Percentiles rank a stretch among this genome's conserved stretches.
These are phyloP conservation scores for Pholiota adiposa DNA, from an alignment of 1,284 basidiomycete genomes.

Conservation along the genomic window DNA sequence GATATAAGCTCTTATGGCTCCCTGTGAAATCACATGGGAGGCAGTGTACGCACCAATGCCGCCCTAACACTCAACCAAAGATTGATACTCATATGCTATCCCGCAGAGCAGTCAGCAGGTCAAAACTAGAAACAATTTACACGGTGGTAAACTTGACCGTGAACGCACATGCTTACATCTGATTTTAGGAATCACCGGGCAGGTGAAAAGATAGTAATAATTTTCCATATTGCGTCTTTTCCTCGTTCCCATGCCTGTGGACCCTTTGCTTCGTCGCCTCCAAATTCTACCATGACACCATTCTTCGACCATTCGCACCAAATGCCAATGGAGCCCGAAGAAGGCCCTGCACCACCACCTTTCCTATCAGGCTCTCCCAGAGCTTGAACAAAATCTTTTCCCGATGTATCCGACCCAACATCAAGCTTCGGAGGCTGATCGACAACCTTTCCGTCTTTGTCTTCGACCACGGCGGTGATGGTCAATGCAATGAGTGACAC, in stretches of 20 bases:
- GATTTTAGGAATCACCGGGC: conserved; percentile 1
- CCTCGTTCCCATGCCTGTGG: conserved; percentile 86
- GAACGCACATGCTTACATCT: neutral
- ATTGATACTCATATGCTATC: conserved; percentile 2
- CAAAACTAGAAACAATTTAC: neutral
- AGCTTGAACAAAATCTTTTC: conserved; percentile 72
- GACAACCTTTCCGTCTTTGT: conserved; percentile 38
- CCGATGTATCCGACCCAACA: conserved; percentile 58
- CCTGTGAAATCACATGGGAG: conserved; percentile 21
- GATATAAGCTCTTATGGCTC: neutral
- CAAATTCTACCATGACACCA: conserved; percentile 84
- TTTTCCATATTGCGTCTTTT: conserved; percentile 78
- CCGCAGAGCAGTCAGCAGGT: conserved; percentile 2
- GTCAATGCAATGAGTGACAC: conserved; percentile 49
- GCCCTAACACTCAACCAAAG: neutral
- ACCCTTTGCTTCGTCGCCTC: conserved; percentile 73
- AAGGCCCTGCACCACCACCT: conserved; percentile 82
- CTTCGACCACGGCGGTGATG: conserved; percentile 40
- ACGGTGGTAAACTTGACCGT: neutral
- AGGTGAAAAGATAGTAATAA: conserved; percentile 64
- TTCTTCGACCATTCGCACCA: conserved; percentile 90
- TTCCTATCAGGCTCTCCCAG: conserved; percentile 88
- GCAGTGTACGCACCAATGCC: neutral
- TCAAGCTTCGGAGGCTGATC: conserved; percentile 45
- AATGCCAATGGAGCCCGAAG: conserved; percentile 83